phyloP scores from a whole-genome alignment of 148 eudicot genomes.

The Rhododendron ferrugineum region DNA sequence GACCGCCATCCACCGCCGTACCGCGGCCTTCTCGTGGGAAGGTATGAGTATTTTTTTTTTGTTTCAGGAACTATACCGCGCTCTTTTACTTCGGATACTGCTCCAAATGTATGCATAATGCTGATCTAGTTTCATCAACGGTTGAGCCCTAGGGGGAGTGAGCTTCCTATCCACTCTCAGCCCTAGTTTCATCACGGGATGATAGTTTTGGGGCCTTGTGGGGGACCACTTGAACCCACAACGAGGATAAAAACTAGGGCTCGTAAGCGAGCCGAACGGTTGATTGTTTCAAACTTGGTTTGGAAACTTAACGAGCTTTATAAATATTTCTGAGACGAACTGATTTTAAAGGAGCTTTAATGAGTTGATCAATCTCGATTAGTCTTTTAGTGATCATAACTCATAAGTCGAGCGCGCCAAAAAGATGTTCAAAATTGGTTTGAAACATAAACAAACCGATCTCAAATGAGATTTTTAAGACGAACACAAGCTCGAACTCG shows the following conservation, averaged over 20 bases:
- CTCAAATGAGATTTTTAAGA: too few relatives aligned
- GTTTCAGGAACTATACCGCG: neutral
- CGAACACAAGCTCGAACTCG: neutral
- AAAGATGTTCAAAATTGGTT: neutral
- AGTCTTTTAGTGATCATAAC: neutral
- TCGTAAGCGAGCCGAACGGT: neutral
- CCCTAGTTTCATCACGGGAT: neutral
- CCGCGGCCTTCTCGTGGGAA: neutral
- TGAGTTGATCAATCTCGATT: neutral
- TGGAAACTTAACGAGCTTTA: neutral
- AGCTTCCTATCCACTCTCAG: neutral
- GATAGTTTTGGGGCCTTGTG: neutral
- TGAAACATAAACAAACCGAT: neutral
- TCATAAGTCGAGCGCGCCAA: neutral
- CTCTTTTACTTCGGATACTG: neutral
- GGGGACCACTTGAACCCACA: neutral
- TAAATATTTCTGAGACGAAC: too few relatives aligned
- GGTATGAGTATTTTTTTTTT: neutral
- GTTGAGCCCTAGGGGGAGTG: neutral
- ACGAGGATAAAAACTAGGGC: neutral
- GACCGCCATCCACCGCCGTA: neutral
- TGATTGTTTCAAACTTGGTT: neutral
- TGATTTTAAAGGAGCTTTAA: neutral
- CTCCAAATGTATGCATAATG: neutral
- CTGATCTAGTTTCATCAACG: neutral